Percentiles rank a stretch among this genome's conserved stretches.
Conservation (phyloP, 2,329 filamentous ascomycete genomes). For the Ophiostoma sp. region DNA sequence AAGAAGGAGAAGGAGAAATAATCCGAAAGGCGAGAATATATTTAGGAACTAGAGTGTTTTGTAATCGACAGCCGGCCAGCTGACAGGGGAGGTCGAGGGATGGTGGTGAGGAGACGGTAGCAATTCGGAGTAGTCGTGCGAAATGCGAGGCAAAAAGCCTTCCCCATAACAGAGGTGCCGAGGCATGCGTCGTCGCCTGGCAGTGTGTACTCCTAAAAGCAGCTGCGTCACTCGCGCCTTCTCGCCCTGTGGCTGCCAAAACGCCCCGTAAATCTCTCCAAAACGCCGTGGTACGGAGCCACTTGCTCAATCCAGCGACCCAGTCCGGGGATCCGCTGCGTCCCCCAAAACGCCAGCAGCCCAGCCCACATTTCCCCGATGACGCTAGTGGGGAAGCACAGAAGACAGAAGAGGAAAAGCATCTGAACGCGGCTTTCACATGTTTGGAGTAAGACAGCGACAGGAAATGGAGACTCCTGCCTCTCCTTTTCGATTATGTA, state of each 20-base stretch:
- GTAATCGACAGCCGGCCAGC: background rate
- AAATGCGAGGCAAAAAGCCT: background rate
- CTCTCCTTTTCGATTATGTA: background rate
- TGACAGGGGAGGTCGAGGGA: background rate
- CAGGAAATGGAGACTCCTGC: background rate
- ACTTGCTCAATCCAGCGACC: conserved; percentile 11
- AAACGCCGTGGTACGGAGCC: background rate
- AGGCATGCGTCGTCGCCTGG: background rate
- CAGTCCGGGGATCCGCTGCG: conserved; percentile 13
- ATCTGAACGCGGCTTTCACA: conserved; percentile 12
- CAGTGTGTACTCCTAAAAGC: background rate
- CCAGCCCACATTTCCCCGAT: conserved; percentile 7
- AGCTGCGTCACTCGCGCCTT: conserved; percentile 8
- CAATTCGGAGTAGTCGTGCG: background rate
- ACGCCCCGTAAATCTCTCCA: background rate
- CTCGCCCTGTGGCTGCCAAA: background rate
- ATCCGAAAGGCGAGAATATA: background rate
- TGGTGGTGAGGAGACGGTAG: background rate
- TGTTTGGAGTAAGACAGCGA: conserved; percentile 5
- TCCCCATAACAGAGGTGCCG: conserved; percentile 17
- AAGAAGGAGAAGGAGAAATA: background rate
- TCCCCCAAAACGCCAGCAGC: conserved; percentile 5
- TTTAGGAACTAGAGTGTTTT: conserved; percentile 5
- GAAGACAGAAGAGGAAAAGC: background rate
- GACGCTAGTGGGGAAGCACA: conserved; percentile 8